phyloP scores from a whole-genome alignment of 768 basidiomycete genomes.

The Guyanaporus albipodus region DNA sequence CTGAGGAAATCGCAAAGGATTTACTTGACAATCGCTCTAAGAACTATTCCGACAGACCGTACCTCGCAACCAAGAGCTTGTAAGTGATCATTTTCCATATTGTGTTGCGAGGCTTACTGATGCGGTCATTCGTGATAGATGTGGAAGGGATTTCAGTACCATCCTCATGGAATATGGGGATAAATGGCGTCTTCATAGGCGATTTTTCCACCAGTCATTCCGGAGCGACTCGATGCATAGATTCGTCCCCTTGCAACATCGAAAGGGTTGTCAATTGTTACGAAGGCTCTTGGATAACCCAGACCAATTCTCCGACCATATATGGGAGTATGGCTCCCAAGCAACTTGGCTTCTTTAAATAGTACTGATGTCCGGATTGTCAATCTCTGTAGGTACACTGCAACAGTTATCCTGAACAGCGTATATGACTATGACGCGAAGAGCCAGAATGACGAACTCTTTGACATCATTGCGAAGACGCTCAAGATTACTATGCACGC shows the following conservation, averaged over 20 bases:
- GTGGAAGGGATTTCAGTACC: constrained; percentile 12
- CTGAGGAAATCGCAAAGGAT: constrained; percentile 7
- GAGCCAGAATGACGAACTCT: background rate
- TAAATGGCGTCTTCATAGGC: constrained; percentile 17
- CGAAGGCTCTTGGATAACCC: constrained; percentile 30
- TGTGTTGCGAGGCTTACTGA: too few relatives aligned
- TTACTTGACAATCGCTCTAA: constrained; percentile 3
- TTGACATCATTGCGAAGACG: background rate
- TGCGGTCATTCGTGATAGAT: too few relatives aligned
- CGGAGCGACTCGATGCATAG: constrained; percentile 5
- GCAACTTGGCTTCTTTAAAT: too few relatives aligned
- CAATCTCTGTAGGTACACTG: constrained; percentile 2
- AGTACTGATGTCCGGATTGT: background rate
- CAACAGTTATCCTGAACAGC: background rate
- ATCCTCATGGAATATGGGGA: constrained; percentile 16
- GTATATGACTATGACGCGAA: constrained; percentile 5
- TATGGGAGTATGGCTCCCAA: constrained; percentile 24
- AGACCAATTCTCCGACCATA: constrained; percentile 28
- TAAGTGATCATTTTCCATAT: too few relatives aligned
- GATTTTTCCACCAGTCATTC: constrained; percentile 14
- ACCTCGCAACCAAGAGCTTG: too few relatives aligned
- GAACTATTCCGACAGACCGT: constrained; percentile 9
- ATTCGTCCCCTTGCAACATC: constrained; percentile 26
- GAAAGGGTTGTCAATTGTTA: constrained; percentile 28
- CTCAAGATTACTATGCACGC: background rate